A percentile compares a stretch with the other conserved stretches of the same genome.
These are phyloP conservation scores for Ustilago hordei DNA, from an alignment of 1,284 basidiomycete species.

Conservation along the genomic window DNA sequence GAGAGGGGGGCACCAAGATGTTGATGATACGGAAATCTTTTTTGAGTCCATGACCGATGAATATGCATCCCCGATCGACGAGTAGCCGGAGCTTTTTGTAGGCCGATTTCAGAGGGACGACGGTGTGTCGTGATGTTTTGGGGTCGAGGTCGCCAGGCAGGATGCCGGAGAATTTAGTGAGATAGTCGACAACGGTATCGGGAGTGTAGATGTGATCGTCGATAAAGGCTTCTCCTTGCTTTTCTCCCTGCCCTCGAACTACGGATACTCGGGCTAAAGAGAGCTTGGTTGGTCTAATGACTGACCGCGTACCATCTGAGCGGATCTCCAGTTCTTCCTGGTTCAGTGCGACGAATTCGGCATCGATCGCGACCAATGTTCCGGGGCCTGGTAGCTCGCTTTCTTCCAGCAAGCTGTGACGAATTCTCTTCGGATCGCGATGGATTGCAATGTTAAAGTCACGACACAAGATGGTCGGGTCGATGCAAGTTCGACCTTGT, in stretches of 20 bases:
- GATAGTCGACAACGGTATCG: constrained; percentile 92
- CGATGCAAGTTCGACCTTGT: constrained; percentile 47
- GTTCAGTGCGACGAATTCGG: constrained; percentile 97
- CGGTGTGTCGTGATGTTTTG: constrained; percentile 82
- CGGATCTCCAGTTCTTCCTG: constrained; percentile 94
- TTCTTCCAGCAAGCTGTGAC: constrained; percentile 79
- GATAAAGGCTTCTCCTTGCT: constrained; percentile 89
- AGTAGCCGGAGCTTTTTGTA: constrained; percentile 97
- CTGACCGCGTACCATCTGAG: constrained; percentile 92
- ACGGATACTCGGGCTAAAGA: constrained; percentile 95
- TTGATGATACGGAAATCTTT: constrained; percentile 99
- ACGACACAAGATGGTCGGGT: constrained; percentile 77
- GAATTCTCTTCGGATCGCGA: constrained; percentile 79
- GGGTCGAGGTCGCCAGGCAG: constrained; percentile 85
- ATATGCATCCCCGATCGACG: constrained; percentile 94
- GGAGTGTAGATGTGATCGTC: constrained; percentile 98
- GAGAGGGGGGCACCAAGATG: constrained; percentile 92
- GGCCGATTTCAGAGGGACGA: constrained; percentile 93
- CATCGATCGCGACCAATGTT: constrained; percentile 92
- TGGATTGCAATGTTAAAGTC: constrained; percentile 81
- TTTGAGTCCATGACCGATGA: constrained; percentile 98
- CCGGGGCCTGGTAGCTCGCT: constrained; percentile 87
- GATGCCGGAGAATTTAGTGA: constrained; percentile 97
- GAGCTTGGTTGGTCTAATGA: constrained; percentile 88
- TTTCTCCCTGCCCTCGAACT: constrained; percentile 82